phyloP scores from a whole-genome alignment of 768 basidiomycete species.

The Pisolithus orientalis region DNA sequence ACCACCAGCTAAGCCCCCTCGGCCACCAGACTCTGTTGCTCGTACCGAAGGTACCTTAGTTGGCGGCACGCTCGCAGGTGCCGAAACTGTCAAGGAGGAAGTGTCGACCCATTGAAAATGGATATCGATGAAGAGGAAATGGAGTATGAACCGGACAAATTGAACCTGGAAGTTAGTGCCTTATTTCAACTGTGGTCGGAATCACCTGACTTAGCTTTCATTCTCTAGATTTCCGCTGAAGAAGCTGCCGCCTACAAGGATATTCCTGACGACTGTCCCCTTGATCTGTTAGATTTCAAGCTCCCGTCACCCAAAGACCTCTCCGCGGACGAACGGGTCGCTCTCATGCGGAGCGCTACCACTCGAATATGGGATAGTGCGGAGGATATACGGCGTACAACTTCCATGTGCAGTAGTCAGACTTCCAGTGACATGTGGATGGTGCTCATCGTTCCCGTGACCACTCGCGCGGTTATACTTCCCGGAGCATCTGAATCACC shows the following conservation, averaged over 20 bases:
- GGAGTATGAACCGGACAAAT: constrained; percentile 78
- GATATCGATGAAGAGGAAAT: constrained; percentile 91
- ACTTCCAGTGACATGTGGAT: constrained; percentile 85
- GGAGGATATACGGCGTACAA: constrained; percentile 44
- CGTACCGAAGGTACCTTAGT: constrained; percentile 9
- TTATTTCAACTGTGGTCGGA: background rate
- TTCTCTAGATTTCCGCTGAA: constrained; percentile 49
- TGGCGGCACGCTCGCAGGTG: constrained; percentile 9
- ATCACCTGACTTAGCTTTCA: background rate
- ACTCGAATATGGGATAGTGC: constrained; percentile 68
- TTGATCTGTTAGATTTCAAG: constrained; percentile 64
- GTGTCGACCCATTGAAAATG: constrained; percentile 87
- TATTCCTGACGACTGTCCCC: constrained; percentile 36
- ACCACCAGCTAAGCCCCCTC: constrained; percentile 12
- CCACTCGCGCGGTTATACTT: constrained; percentile 65
- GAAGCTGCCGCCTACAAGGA: constrained; percentile 29
- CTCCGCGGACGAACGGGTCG: constrained; percentile 47
- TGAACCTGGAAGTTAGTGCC: constrained; percentile 60
- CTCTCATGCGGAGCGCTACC: constrained; percentile 52
- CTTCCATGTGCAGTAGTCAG: constrained; percentile 35
- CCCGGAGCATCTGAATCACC: constrained; percentile 6
- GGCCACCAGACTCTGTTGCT: constrained; percentile 10
- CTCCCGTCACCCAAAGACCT: constrained; percentile 74
- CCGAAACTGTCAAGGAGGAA: constrained; percentile 49
- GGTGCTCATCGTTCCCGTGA: constrained; percentile 78